phyloP scores from a whole-genome alignment of 148 eudicot species.

The Rhododendron griersonianum region DNA sequence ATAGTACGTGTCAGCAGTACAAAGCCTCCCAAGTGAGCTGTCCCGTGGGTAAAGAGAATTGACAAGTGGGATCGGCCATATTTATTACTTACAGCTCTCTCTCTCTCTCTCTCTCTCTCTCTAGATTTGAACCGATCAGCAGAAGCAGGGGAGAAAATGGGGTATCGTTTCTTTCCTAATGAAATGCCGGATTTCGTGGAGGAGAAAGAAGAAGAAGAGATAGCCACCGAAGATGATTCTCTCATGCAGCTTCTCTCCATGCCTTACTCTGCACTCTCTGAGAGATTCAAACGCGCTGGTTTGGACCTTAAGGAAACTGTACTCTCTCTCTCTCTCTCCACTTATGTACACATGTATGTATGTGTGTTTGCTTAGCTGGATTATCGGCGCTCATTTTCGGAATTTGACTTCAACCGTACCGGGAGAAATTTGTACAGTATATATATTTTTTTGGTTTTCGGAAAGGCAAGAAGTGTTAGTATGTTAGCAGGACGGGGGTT shows the following conservation, averaged over 20 bases:
- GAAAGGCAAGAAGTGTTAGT: too few relatives aligned
- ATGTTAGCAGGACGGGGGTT: too few relatives aligned
- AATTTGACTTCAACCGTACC: not conserved
- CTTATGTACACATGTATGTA: not conserved
- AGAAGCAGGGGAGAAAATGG: slow-evolving; percentile 10
- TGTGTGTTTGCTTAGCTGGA: not conserved
- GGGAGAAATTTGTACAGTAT: too few relatives aligned
- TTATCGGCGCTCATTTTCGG: not conserved
- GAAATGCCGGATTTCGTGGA: slow-evolving; percentile 34
- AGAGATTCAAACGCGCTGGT: slow-evolving; percentile 27
- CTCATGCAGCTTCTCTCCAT: slow-evolving; percentile 28
- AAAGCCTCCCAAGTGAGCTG: not conserved
- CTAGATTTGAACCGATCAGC: not conserved
- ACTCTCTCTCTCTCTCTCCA: not conserved
- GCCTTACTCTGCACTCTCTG: slow-evolving; percentile 23
- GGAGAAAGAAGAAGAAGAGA: slow-evolving; percentile 12
- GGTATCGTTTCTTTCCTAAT: slow-evolving; percentile 24
- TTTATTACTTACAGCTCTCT: not conserved
- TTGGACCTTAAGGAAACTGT: slow-evolving; percentile 41
- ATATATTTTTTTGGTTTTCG: too few relatives aligned
- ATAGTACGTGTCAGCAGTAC: not conserved
- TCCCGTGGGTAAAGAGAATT: not conserved
- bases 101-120: not conserved
- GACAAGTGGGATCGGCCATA: not conserved
- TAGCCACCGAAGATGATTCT: slow-evolving; percentile 9